Evolutionary conservation across 352 stramenopile genomes (phyloP).

Genomic region (Phytophthora macrochlamydospora): DNA sequence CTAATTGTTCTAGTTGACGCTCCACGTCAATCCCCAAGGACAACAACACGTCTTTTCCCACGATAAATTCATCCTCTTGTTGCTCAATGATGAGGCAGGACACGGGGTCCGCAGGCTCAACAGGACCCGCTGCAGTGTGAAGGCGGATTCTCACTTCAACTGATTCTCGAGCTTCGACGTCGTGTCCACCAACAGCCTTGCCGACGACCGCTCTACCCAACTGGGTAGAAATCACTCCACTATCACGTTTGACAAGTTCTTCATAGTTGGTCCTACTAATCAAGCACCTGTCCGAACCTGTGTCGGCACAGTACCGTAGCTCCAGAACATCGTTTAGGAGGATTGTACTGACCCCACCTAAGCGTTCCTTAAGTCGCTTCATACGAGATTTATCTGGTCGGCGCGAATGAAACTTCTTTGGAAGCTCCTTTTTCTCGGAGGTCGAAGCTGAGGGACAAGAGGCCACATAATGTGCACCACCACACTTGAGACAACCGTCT

Average conservation of each 20-base stretch:
- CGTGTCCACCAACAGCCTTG: slow-evolving; percentile 11
- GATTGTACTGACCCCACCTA: slow-evolving; percentile 10
- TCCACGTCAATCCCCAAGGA: slow-evolving; percentile 10
- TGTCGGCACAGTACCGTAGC: slow-evolving; percentile 5
- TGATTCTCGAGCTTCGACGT: slow-evolving; percentile 2
- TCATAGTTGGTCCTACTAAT: not conserved
- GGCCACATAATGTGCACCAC: not conserved
- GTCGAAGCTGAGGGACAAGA: slow-evolving; percentile 3
- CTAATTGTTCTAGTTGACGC: slow-evolving; percentile 4
- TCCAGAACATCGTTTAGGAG: slow-evolving; percentile 11
- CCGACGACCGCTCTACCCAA: not conserved
- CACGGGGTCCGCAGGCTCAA: slow-evolving; percentile 1
- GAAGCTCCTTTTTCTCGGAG: slow-evolving; percentile 3
- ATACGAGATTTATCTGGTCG: not conserved
- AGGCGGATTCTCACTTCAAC: slow-evolving; percentile 5
- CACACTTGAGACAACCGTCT: slow-evolving; percentile 11
- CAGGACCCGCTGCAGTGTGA: not conserved
- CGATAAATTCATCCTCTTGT: slow-evolving; percentile 16
- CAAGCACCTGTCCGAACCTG: not conserved
- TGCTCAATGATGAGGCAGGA: slow-evolving; percentile 5
- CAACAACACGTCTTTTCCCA: slow-evolving; percentile 4
- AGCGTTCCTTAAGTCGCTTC: slow-evolving; percentile 12
- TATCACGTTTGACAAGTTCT: not conserved
- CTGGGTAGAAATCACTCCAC: not conserved
- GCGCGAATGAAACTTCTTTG: not conserved